These are phyloP conservation scores for Hanseniaspora clermontiae DNA, from an alignment of 805 yeast species.

Conservation along the genomic window DNA sequence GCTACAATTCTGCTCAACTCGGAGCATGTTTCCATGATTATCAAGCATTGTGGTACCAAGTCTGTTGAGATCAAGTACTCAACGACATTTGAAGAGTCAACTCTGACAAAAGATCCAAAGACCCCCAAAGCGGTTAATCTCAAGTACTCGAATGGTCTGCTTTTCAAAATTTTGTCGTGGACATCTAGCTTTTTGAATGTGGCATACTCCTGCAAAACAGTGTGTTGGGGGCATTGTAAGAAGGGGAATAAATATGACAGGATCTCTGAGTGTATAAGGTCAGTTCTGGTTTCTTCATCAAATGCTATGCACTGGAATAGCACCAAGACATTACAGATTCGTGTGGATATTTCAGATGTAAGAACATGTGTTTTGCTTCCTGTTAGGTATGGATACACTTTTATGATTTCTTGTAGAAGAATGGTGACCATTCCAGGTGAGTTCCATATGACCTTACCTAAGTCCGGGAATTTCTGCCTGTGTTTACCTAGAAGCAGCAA, in stretches of 20 bases:
- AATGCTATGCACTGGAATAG: slow-evolving; percentile 93
- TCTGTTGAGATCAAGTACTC: slow-evolving; percentile 87
- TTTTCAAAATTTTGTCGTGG: slow-evolving; percentile 40
- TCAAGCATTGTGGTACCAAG: slow-evolving; percentile 84
- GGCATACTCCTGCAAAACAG: neutral
- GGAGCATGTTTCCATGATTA: slow-evolving; percentile 90
- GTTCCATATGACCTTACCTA: slow-evolving; percentile 87
- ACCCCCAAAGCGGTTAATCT: slow-evolving; percentile 90
- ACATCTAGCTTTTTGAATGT: neutral
- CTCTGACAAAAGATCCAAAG: slow-evolving; percentile 90
- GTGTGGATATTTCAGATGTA: slow-evolving; percentile 73
- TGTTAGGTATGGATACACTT: slow-evolving; percentile 69
- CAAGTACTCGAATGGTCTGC: slow-evolving; percentile 85
- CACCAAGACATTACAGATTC: slow-evolving; percentile 93
- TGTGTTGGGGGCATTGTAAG: slow-evolving; percentile 26
- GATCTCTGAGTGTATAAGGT: slow-evolving; percentile 78
- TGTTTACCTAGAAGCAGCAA: slow-evolving; percentile 83
- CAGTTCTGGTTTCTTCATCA: slow-evolving; percentile 75
- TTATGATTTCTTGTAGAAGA: slow-evolving; percentile 72
- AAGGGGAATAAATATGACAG: slow-evolving; percentile 90
- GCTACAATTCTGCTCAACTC: slow-evolving; percentile 94
- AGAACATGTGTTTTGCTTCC: slow-evolving; percentile 53
- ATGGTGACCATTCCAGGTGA: slow-evolving; percentile 95
- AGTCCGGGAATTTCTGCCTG: slow-evolving; percentile 86
- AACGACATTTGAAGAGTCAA: slow-evolving; percentile 90